Evolutionary conservation across 768 basidiomycete species (phyloP).

Genomic region (Leccinum longicurvipes): DNA sequence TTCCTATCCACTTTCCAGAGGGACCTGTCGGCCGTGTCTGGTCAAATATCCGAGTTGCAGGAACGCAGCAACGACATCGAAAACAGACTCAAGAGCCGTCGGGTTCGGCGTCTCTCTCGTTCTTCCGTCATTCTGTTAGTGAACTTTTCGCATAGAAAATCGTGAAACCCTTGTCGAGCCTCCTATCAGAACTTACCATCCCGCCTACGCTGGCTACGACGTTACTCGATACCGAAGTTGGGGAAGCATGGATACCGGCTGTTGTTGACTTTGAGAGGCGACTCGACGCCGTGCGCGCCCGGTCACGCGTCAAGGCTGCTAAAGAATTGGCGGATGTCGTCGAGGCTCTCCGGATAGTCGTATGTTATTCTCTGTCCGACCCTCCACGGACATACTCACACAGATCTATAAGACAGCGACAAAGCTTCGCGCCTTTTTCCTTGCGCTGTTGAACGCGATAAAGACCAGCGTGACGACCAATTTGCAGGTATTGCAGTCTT

Average conservation of each 20-base stretch:
- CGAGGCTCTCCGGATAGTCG: constrained; percentile 87
- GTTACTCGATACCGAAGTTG: constrained; percentile 82
- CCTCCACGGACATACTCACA: constrained; percentile 1
- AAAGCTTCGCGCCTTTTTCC: constrained; percentile 84
- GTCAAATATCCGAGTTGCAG: constrained; percentile 94
- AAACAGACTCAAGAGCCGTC: constrained; percentile 74
- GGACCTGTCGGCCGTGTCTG: constrained; percentile 91
- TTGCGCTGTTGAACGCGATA: constrained; percentile 79
- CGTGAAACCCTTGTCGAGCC: constrained; percentile 78
- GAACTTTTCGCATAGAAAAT: constrained; percentile 61
- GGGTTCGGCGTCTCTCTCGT: constrained; percentile 47
- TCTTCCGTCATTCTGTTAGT: not conserved
- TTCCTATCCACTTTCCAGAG: constrained; percentile 95
- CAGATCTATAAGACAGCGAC: constrained; percentile 67
- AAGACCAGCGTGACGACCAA: constrained; percentile 83
- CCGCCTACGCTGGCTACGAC: constrained; percentile 73
- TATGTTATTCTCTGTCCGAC: constrained; percentile 37
- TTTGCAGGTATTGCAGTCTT: constrained; percentile 88
- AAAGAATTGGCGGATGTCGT: constrained; percentile 78
- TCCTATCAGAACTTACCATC: constrained; percentile 78
- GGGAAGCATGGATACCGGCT: constrained; percentile 83
- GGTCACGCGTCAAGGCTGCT: constrained; percentile 83
- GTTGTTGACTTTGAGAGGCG: constrained; percentile 80
- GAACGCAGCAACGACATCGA: constrained; percentile 90
- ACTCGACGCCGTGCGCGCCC: constrained; percentile 62